Conservation (phyloP, 2,329 filamentous ascomycete species). For the Exophiala oligosperma region DNA sequence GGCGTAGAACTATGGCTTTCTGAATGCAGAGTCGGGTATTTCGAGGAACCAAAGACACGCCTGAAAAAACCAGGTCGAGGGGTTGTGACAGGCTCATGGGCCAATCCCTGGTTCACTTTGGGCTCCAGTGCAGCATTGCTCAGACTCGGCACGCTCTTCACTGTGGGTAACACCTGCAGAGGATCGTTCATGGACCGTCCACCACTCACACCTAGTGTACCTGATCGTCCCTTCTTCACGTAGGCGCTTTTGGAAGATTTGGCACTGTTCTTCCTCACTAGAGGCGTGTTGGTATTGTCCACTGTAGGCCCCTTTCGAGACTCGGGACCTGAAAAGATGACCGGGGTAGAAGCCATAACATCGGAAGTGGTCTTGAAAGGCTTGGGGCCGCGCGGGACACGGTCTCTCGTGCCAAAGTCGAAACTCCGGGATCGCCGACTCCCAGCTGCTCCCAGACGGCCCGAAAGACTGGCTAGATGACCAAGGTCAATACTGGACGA, state of each 20-base stretch:
- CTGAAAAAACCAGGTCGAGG: conserved; percentile 82
- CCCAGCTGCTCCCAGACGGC: conserved; percentile 23
- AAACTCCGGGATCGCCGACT: conserved; percentile 47
- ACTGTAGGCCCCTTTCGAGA: conserved; percentile 44
- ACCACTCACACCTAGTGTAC: conserved; percentile 39
- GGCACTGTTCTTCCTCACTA: conserved; percentile 44
- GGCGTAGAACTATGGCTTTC: conserved; percentile 8
- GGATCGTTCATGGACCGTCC: conserved; percentile 33
- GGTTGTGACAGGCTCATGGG: conserved; percentile 6
- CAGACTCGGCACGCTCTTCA: conserved; percentile 30
- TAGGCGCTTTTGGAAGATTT: conserved; percentile 43
- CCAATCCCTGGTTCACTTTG: conserved; percentile 58
- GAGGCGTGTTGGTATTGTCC: conserved; percentile 31
- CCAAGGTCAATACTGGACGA: conserved; percentile 76
- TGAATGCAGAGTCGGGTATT: conserved; percentile 40
- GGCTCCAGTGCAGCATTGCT: conserved; percentile 50
- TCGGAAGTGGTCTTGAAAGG: conserved; percentile 33
- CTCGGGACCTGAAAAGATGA: conserved; percentile 76
- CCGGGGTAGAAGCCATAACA: conserved; percentile 83
- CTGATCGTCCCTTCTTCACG: conserved; percentile 38
- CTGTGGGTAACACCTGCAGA: conserved; percentile 20
- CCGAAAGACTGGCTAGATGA: conserved; percentile 37
- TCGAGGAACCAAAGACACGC: conserved; percentile 81
- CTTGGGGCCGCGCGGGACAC: conserved; percentile 13
- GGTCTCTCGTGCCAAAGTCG: conserved; percentile 42